Percentiles rank a stretch among this genome's conserved stretches.
phyloP scores from a whole-genome alignment of 2,329 filamentous ascomycete species.

The Colletotrichum lupini region DNA sequence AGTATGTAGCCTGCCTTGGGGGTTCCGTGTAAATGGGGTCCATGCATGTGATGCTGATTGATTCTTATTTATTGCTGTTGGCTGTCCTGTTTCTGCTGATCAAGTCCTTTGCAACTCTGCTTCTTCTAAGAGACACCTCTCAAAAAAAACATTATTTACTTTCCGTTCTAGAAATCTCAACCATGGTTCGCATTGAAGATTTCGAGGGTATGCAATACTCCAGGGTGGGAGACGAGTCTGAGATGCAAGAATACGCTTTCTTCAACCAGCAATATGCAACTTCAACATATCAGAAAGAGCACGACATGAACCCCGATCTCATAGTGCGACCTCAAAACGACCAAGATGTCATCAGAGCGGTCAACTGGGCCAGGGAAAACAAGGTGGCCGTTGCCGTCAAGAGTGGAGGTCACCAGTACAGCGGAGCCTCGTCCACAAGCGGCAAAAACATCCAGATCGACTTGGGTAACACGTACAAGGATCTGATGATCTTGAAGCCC shows the following conservation, averaged over 20 bases:
- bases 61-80: not conserved
- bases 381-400: constrained; percentile 56
- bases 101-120: not conserved
- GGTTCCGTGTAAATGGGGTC: not conserved
- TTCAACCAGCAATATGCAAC: constrained; percentile 54
- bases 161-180: not conserved
- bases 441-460: constrained; percentile 59
- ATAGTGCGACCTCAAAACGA: constrained; percentile 56
- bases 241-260: constrained; percentile 18
- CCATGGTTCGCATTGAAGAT: constrained; percentile 20
- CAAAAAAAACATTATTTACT: too few species aligned
- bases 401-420: constrained; percentile 62
- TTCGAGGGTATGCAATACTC: constrained; percentile 30
- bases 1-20: not conserved
- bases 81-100: not conserved
- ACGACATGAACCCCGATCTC: constrained; percentile 55
- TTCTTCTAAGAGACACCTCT: not conserved
- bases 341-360: constrained; percentile 52
- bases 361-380: constrained; percentile 53
- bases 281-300: constrained; percentile 52
- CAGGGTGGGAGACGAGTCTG: constrained; percentile 11
- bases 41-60: not conserved
- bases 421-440: constrained; percentile 58
- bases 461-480: constrained; percentile 51
- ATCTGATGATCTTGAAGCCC: constrained; percentile 42